Evolutionary conservation across 2,329 filamentous ascomycete species (phyloP), one percentile per base, ranked within the genome.

Genomic region (Colletotrichum chlorophyti): DNA sequence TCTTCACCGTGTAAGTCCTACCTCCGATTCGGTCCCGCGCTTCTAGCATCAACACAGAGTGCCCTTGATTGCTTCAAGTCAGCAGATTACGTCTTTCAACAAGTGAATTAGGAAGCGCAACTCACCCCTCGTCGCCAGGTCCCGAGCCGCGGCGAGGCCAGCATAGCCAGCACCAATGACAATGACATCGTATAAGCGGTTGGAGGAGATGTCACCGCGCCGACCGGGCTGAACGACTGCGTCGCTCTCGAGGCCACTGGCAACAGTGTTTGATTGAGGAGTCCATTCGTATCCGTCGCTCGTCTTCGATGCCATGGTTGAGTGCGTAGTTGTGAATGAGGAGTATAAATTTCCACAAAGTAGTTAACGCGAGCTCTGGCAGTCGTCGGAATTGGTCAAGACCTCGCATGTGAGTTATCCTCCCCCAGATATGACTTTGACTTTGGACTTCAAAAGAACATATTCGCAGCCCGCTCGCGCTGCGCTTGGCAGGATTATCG

Each of bases 1-100:
- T 70, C 17, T 70, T 69, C 6, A 71, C 65, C 3, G 68, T 70
- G 71, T 73, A 78, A 1, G 73, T 74, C 1, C 76, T 69, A 2
- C 76, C 75, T 11, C 76, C 76, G 38, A 78, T 71, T 2, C 76
- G 65, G 53, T 79, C 76, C 21, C 76, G 68, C 1, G 69, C 74
- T 61, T 78, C 76, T 3, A 79, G 27, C 0, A 78, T 65, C 8
- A 78, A 67, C 1, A 71, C 68, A 7, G 63, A 63, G 26, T 65
- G 58, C 32, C 64, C 63, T 65, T 6, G 21, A 15, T 32, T 15
- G 11, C 27, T 23, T 10, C 14, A 4, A 21, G 19, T n/a, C n/a
- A 14, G 6, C n/a, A 17, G 11, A 9, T 21, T 10, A 23, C 19
- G 19, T 10, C 38, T 21, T n/a, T n/a, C n/a, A n/a, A n/a, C n/a